Conservation (phyloP, 2,329 filamentous ascomycete species). For the Aspergillus sp. region DNA sequence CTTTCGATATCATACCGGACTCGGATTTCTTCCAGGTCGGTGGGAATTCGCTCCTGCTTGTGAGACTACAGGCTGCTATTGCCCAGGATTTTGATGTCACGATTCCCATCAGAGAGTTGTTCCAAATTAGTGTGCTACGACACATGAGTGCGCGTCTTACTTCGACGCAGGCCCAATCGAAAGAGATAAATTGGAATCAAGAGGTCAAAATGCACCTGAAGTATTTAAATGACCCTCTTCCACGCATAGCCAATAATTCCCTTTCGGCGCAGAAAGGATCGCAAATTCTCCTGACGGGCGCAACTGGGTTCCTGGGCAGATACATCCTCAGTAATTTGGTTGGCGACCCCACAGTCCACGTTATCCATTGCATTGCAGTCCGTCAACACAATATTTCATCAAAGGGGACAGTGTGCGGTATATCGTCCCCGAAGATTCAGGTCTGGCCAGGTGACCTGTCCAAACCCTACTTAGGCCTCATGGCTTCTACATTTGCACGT, state of each 20-base stretch:
- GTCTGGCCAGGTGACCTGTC: conserved; percentile 39
- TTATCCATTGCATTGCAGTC: conserved; percentile 47
- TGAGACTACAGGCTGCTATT: conserved; percentile 38
- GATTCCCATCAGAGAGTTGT: conserved; percentile 39
- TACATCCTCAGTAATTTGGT: conserved; percentile 42
- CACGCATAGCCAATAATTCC: neutral
- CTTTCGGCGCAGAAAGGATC: neutral
- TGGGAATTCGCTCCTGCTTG: conserved; percentile 29
- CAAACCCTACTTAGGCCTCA: conserved; percentile 39
- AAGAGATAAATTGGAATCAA: conserved; percentile 31
- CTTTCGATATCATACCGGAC: neutral
- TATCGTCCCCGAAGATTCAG: conserved; percentile 27
- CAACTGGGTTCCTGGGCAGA: conserved; percentile 40
- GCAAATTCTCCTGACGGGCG: conserved; percentile 27
- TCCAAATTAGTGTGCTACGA: conserved; percentile 38
- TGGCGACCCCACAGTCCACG: conserved; percentile 26
- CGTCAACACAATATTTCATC: conserved; percentile 1
- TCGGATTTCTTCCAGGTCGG: conserved; percentile 26
- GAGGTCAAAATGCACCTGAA: conserved; percentile 27
- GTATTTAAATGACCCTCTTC: neutral
- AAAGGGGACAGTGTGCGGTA: neutral
- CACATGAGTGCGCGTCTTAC: conserved; percentile 42
- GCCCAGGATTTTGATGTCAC: conserved; percentile 28
- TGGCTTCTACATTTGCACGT: conserved; percentile 22
- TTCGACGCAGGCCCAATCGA: conserved; percentile 7